Evolutionary conservation across 2,329 filamentous ascomycete species (phyloP).

Genomic region (Alternaria viburni): DNA sequence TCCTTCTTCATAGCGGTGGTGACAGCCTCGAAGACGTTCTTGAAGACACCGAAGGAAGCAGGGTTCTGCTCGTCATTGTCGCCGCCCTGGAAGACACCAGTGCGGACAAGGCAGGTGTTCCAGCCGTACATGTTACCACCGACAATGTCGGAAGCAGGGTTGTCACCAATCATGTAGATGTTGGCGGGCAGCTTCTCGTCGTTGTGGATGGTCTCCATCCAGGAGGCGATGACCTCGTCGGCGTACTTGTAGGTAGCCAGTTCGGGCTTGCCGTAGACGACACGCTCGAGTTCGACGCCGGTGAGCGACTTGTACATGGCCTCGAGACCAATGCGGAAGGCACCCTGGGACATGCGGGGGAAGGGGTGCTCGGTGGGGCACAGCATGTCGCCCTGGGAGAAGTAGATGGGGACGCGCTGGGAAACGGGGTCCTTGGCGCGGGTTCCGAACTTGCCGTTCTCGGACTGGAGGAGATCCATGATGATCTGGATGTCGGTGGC

Average conservation of each 20-base stretch:
- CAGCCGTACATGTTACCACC: slow-evolving; percentile 82
- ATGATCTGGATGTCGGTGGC: slow-evolving; percentile 79
- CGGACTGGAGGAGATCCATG: slow-evolving; percentile 72
- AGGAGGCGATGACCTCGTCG: slow-evolving; percentile 72
- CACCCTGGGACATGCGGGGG: slow-evolving; percentile 74
- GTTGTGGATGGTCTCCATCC: slow-evolving; percentile 78
- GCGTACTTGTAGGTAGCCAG: slow-evolving; percentile 79
- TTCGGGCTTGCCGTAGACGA: slow-evolving; percentile 78
- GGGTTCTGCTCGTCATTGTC: slow-evolving; percentile 79
- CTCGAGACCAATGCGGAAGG: slow-evolving; percentile 77
- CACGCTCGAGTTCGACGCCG: slow-evolving; percentile 73
- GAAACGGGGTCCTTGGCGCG: slow-evolving; percentile 69
- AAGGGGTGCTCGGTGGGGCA: slow-evolving; percentile 66
- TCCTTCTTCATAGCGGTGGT: slow-evolving; percentile 71
- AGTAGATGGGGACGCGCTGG: slow-evolving; percentile 76
- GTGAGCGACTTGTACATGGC: slow-evolving; percentile 76
- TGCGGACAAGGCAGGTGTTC: slow-evolving; percentile 81
- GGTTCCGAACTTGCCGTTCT: slow-evolving; percentile 71
- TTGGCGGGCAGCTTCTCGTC: slow-evolving; percentile 72
- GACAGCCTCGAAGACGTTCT: slow-evolving; percentile 74
- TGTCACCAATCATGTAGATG: slow-evolving; percentile 80
- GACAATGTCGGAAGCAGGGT: slow-evolving; percentile 75
- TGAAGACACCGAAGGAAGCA: slow-evolving; percentile 77
- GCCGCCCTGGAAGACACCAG: slow-evolving; percentile 78
- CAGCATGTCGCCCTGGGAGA: slow-evolving; percentile 68